phyloP scores from a whole-genome alignment of 2,329 filamentous ascomycete species.

The Teratosphaeria gauchensis region DNA sequence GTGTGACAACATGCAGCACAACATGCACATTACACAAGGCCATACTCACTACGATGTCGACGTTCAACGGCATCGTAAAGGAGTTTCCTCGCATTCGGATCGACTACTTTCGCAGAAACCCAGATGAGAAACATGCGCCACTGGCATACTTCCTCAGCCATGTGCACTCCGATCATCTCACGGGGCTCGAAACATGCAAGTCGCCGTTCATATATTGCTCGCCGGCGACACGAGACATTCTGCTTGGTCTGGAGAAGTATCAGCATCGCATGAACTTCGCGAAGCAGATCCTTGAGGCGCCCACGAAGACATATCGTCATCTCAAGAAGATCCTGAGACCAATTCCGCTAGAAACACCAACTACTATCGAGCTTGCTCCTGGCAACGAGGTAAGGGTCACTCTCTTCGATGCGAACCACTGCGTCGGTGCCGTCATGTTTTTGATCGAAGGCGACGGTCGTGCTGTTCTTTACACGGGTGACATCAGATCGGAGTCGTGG shows the following conservation, averaged over 20 bases:
- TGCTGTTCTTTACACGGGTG: slow-evolving; percentile 78
- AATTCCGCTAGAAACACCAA: slow-evolving; percentile 73
- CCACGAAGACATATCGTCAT: slow-evolving; percentile 66
- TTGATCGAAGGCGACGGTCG: slow-evolving; percentile 65
- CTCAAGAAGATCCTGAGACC: slow-evolving; percentile 65
- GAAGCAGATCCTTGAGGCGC: slow-evolving; percentile 64
- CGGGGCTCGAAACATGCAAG: slow-evolving; percentile 64
- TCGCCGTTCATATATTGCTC: slow-evolving; percentile 89
- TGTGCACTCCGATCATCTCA: slow-evolving; percentile 82
- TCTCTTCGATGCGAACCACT: slow-evolving; percentile 85
- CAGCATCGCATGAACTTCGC: slow-evolving; percentile 73
- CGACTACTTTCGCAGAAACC: slow-evolving; percentile 60
- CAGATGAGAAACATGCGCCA: slow-evolving; percentile 38
- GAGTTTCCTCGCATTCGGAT: slow-evolving; percentile 78
- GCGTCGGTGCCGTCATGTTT: slow-evolving; percentile 85
- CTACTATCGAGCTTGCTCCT: slow-evolving; percentile 61
- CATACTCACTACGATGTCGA: slow-evolving; percentile 53
- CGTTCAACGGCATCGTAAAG: slow-evolving; percentile 59
- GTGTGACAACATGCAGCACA: not conserved
- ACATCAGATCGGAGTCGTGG: slow-evolving; percentile 78
- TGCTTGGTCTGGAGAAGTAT: slow-evolving; percentile 70
- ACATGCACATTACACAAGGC: not conserved
- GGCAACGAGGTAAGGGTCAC: slow-evolving; percentile 66
- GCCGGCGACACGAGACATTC: slow-evolving; percentile 65
- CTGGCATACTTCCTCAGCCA: slow-evolving; percentile 85